Evolutionary conservation across 2,329 filamentous ascomycete species (phyloP).

Genomic region (Nemania sp.): DNA sequence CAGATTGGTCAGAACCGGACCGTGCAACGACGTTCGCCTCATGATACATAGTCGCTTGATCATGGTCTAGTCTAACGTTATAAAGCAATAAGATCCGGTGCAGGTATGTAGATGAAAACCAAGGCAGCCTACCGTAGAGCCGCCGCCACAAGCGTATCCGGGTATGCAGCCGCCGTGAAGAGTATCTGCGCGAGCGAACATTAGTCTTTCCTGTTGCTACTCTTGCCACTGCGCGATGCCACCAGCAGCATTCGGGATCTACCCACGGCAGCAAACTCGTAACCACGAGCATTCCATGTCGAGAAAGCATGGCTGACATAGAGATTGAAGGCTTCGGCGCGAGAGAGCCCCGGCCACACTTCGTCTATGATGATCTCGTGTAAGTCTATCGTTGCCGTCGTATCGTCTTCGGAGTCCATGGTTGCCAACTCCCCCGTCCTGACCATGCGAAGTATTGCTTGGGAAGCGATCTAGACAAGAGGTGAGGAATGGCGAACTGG

Average conservation of each 20-base stretch:
- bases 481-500: too few species aligned
- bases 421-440: not conserved
- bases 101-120: not conserved
- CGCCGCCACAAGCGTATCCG: conserved; percentile 46
- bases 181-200: conserved; percentile 48
- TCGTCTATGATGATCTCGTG: not conserved
- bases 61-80: not conserved
- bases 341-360: conserved; percentile 34
- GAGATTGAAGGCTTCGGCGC: conserved; percentile 45
- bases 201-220: too few species aligned
- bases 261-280: conserved; percentile 59
- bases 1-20: conserved; percentile 8
- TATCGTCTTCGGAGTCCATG: conserved; percentile 25
- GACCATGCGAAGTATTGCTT: not conserved
- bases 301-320: conserved; percentile 60
- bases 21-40: not conserved
- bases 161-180: conserved; percentile 56
- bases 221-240: too few species aligned
- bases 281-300: conserved; percentile 61
- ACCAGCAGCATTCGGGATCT: not conserved
- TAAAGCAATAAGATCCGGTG: not conserved
- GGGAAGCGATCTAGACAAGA: not conserved
- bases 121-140: conserved; percentile 43
- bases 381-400: not conserved
- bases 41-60: not conserved